A percentile compares a stretch with the other conserved stretches of the same genome.
Conservation (phyloP, 345 rosid genomes). For the Turritis glabra region DNA sequence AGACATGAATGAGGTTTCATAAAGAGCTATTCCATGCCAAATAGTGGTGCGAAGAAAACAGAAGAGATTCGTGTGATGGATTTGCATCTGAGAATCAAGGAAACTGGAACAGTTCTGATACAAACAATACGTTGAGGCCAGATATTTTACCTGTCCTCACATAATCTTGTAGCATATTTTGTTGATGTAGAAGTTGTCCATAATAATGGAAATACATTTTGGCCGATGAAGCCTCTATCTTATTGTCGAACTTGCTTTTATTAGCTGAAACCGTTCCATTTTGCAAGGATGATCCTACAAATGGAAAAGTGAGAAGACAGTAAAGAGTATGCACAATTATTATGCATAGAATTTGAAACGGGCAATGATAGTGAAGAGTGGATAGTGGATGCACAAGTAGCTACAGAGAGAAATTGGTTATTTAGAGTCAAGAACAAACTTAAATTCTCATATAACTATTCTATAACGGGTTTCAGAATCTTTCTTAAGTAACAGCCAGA, state of each 20-base stretch:
- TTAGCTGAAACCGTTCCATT: constrained; percentile 56
- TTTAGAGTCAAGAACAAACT: constrained; percentile 10
- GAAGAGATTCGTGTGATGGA: not conserved
- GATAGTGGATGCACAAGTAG: constrained; percentile 9
- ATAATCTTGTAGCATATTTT: constrained; percentile 97
- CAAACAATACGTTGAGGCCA: constrained; percentile 9
- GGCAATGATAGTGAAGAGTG: not conserved
- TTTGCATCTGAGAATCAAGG: constrained; percentile 1
- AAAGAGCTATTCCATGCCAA: constrained; percentile 11
- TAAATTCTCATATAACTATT: not conserved
- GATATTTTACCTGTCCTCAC: constrained; percentile 86
- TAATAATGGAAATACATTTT: constrained; percentile 99
- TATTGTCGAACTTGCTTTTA: constrained; percentile 83
- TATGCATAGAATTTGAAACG: not conserved
- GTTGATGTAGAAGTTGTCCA: constrained; percentile 95
- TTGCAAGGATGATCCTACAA: constrained; percentile 48
- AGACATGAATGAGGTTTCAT: constrained; percentile 21
- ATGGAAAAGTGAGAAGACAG: constrained; percentile 9
- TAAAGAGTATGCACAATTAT: constrained; percentile 22
- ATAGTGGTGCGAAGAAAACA: not conserved
- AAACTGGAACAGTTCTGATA: not conserved
- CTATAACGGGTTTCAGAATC: not conserved
- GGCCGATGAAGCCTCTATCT: constrained; percentile 90
- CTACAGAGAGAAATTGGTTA: too few species aligned
- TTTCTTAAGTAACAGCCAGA: not conserved